phyloP scores from a whole-genome alignment of 2,329 filamentous ascomycete species.

The Leptodontidium sp. region DNA sequence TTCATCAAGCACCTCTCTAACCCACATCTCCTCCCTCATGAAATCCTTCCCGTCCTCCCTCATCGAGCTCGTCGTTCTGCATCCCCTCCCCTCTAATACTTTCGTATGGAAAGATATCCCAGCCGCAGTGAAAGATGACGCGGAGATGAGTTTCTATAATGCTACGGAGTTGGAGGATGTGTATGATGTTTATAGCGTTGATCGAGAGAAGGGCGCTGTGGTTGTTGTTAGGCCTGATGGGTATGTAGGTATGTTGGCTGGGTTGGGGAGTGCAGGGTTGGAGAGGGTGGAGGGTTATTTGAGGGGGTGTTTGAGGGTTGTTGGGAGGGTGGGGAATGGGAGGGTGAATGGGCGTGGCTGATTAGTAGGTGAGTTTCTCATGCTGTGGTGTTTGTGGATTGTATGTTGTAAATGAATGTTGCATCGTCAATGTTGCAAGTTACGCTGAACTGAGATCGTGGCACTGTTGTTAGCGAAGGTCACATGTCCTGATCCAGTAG shows the following conservation, averaged over 20 bases:
- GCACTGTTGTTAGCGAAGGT: too few species aligned
- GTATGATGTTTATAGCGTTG: slow-evolving; percentile 75
- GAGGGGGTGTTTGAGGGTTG: neutral
- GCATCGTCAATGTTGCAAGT: too few species aligned
- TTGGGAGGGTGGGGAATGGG: neutral
- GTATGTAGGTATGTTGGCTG: slow-evolving; percentile 62
- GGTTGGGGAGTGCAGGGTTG: neutral
- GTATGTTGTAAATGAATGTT: neutral
- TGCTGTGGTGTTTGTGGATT: too few species aligned
- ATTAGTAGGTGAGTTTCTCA: neutral
- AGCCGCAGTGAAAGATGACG: slow-evolving; percentile 64
- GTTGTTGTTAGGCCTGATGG: slow-evolving; percentile 76
- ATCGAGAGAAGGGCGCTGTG: slow-evolving; percentile 61
- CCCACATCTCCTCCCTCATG: slow-evolving; percentile 16
- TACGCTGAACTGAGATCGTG: too few species aligned
- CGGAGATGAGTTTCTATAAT: slow-evolving; percentile 68
- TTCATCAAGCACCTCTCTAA: slow-evolving; percentile 28
- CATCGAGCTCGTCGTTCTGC: slow-evolving; percentile 72
- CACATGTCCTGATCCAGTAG: too few species aligned
- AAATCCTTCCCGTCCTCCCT: slow-evolving; percentile 59
- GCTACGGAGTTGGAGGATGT: slow-evolving; percentile 61
- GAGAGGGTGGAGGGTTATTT: neutral
- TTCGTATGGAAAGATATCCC: slow-evolving; percentile 46
- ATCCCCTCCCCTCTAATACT: slow-evolving; percentile 23
- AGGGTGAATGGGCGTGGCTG: neutral